A percentile compares a stretch with the other conserved stretches of the same genome.
These are phyloP conservation scores for Scorias spongiosa DNA, from an alignment of 2,329 filamentous ascomycete genomes.

Conservation along the genomic window DNA sequence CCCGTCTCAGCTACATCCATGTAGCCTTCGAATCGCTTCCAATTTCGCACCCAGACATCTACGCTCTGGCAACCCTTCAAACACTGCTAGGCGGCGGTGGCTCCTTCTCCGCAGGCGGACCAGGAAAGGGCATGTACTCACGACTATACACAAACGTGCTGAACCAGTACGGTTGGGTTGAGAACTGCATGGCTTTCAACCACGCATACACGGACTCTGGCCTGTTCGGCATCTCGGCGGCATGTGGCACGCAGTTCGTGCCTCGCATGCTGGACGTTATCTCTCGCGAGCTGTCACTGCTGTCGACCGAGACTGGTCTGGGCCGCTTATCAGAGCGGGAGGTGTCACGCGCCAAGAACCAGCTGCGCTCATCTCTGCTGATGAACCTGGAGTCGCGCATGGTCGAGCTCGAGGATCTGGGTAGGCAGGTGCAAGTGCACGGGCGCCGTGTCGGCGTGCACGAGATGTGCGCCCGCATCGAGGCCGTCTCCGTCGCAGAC, in stretches of 20 bases:
- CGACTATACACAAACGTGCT: constrained; percentile 94
- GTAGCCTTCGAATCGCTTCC: constrained; percentile 90
- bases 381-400: constrained; percentile 98
- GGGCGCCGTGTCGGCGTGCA: constrained; percentile 78
- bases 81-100: constrained; percentile 91
- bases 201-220: constrained; percentile 94
- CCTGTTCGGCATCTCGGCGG: constrained; percentile 82
- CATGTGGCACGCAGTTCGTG: constrained; percentile 66
- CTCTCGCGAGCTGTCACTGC: constrained; percentile 70
- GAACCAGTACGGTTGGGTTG: constrained; percentile 95
- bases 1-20: constrained; percentile 81
- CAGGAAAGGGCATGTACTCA: constrained; percentile 98
- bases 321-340: constrained; percentile 57
- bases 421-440: constrained; percentile 91
- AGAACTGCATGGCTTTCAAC: constrained; percentile 91
- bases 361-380: constrained; percentile 72
- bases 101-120: constrained; percentile 90
- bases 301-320: constrained; percentile 64
- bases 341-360: constrained; percentile 90
- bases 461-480: constrained; percentile 85
- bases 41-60: constrained; percentile 83
- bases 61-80: constrained; percentile 87
- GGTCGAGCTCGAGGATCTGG: constrained; percentile 94
- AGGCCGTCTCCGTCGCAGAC: constrained; percentile 64
- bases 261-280: constrained; percentile 84